Percentiles rank a stretch among this genome's conserved stretches.
Evolutionary conservation across 1,284 basidiomycete genomes (phyloP).

Genomic region (Boletus hoseneyae): DNA sequence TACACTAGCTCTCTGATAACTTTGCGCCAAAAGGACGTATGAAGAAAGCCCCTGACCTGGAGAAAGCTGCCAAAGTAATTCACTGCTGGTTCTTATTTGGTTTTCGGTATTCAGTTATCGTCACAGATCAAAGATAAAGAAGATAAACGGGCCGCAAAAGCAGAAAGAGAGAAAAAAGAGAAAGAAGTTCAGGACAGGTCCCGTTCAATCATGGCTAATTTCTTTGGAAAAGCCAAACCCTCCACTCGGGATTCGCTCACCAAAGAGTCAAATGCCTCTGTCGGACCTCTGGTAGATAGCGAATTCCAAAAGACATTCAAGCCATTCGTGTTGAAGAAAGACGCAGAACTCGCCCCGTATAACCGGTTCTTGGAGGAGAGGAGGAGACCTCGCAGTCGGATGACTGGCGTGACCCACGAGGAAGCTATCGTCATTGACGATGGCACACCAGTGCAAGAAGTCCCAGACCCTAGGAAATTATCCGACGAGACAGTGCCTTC

Average conservation of each 20-base stretch:
- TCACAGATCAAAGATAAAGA: slow-evolving; percentile 61
- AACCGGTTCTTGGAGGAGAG: slow-evolving; percentile 58
- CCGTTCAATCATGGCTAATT: slow-evolving; percentile 69
- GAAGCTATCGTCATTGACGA: slow-evolving; percentile 56
- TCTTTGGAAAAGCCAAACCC: slow-evolving; percentile 62
- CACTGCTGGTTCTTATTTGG: background rate
- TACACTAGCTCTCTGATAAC: slow-evolving; percentile 20
- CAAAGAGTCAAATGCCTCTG: slow-evolving; percentile 34
- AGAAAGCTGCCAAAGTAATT: slow-evolving; percentile 59
- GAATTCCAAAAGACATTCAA: slow-evolving; percentile 77
- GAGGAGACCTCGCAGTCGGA: slow-evolving; percentile 27
- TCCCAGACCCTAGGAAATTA: slow-evolving; percentile 17
- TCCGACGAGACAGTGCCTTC: background rate
- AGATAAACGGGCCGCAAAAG: slow-evolving; percentile 61
- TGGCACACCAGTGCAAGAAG: slow-evolving; percentile 31
- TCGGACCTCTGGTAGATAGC: slow-evolving; percentile 44
- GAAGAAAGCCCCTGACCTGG: slow-evolving; percentile 54
- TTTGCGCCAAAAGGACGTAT: slow-evolving; percentile 32
- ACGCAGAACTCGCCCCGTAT: slow-evolving; percentile 61
- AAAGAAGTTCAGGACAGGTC: slow-evolving; percentile 68
- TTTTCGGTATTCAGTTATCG: slow-evolving; percentile 6
- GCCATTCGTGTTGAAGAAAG: slow-evolving; percentile 74
- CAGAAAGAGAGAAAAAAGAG: slow-evolving; percentile 57
- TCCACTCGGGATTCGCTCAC: slow-evolving; percentile 28
- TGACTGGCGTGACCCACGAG: slow-evolving; percentile 28